A percentile compares a stretch with the other conserved stretches of the same genome.
phyloP scores from a whole-genome alignment of 768 basidiomycete genomes.

The Dacryopinax spathularia region DNA sequence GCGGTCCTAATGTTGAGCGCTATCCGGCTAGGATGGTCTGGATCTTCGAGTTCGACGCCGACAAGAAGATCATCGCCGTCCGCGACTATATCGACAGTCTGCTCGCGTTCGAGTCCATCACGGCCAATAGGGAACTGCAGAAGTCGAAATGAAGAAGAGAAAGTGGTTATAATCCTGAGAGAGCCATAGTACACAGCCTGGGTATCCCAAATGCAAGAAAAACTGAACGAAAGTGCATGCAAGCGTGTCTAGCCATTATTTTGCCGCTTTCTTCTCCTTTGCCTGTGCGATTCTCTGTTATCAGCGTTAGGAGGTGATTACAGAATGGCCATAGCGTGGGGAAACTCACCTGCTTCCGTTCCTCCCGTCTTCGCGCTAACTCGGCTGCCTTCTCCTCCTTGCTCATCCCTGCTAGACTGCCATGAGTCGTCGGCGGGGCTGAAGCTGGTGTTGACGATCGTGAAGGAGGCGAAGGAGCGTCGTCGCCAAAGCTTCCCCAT shows the following conservation, averaged over 20 bases:
- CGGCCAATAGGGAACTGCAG: neutral
- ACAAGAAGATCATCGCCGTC: neutral
- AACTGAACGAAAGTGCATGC: neutral
- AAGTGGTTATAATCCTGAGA: neutral
- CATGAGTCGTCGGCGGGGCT: conserved; percentile 17
- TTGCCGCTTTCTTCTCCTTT: conserved; percentile 61
- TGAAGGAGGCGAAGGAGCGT: neutral
- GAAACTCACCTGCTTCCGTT: conserved; percentile 62
- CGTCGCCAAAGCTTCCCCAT: conserved; percentile 6
- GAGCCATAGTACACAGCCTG: neutral
- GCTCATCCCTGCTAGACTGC: conserved; percentile 38
- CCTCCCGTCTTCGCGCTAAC: conserved; percentile 82
- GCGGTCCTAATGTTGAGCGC: no score
- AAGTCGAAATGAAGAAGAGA: neutral
- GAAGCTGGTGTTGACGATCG: conserved; percentile 10
- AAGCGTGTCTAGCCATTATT: neutral
- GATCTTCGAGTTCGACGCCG: neutral
- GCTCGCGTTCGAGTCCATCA: neutral
- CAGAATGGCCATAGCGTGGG: neutral
- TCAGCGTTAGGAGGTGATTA: conserved; percentile 2
- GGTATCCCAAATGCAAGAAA: conserved; percentile 3
- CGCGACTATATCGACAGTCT: neutral
- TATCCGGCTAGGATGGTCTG: neutral
- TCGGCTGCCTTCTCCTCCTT: conserved; percentile 93
- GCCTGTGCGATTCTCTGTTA: conserved; percentile 57